phyloP scores from a whole-genome alignment of 2,329 filamentous ascomycete species.

The Penicillium sp. region DNA sequence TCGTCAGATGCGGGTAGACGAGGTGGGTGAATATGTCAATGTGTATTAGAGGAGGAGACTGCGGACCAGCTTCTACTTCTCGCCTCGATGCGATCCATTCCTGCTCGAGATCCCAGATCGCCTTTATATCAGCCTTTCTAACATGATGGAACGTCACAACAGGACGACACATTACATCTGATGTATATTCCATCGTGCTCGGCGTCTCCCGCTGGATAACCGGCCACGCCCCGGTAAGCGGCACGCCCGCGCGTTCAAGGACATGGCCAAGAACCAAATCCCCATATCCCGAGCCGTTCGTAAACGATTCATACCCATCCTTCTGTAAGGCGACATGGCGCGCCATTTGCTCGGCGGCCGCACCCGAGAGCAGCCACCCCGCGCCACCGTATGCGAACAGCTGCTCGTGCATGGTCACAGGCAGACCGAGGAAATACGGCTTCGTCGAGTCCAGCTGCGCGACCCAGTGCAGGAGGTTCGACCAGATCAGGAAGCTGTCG shows the following conservation, averaged over 20 bases:
- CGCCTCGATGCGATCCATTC: not conserved
- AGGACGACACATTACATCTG: not conserved
- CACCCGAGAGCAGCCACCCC: not conserved
- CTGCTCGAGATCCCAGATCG: not conserved
- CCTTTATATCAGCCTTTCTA: not conserved
- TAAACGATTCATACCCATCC: not conserved
- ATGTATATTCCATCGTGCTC: not conserved
- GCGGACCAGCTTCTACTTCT: not conserved
- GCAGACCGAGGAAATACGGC: not conserved
- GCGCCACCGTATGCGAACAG: not conserved
- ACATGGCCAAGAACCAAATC: not conserved
- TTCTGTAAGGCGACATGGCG: too few species aligned
- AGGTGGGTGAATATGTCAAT: not conserved
- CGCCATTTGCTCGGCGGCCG: not conserved
- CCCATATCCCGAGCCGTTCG: not conserved
- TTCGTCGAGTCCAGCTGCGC: not conserved
- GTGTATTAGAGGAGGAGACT: not conserved
- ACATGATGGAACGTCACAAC: not conserved
- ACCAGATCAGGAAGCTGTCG: not conserved
- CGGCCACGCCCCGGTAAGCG: not conserved
- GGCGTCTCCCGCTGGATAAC: not conserved
- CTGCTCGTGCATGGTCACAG: not conserved
- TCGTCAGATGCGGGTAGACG: not conserved
- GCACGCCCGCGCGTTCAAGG: not conserved
- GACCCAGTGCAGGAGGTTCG: not conserved